A percentile compares a stretch with the other conserved stretches of the same genome.
These are phyloP conservation scores for Dioscorea alata DNA, from an alignment of 106 monocot species.

Conservation along the genomic window DNA sequence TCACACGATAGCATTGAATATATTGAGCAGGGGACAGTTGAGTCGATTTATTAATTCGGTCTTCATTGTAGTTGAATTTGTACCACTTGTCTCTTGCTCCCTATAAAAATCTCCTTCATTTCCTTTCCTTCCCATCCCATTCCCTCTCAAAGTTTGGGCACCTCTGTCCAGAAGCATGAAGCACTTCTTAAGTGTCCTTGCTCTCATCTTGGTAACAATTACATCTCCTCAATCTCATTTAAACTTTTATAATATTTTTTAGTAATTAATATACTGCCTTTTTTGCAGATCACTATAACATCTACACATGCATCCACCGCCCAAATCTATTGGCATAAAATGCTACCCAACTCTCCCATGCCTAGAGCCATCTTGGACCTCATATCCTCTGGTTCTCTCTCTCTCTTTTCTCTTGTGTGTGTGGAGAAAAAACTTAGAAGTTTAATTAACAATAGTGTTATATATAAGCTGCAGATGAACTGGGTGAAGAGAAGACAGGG, in stretches of 20 bases:
- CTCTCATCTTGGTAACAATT: conserved; percentile 20
- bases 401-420: background rate
- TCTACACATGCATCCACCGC: conserved; percentile 26
- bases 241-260: too few relatives aligned
- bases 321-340: conserved; percentile 40
- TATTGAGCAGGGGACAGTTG: conserved; percentile 10
- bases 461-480: conserved; percentile 4
- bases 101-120: background rate
- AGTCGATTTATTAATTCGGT: conserved; percentile 4
- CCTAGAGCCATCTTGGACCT: conserved; percentile 35
- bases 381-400: conserved; percentile 20
- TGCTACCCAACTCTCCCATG: conserved; percentile 51
- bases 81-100: background rate
- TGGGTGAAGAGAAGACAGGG: conserved; percentile 10
- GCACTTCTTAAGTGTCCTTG: conserved; percentile 15
- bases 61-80: conserved; percentile 2
- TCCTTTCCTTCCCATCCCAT: background rate
- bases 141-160: too few relatives aligned
- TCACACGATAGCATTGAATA: conserved; percentile 3
- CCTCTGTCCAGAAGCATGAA: conserved; percentile 5
- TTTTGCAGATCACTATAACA: conserved; percentile 21
- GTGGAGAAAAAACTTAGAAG: too few relatives aligned
- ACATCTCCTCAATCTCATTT: too few relatives aligned
- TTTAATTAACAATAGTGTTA: background rate
- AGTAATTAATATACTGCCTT: background rate